Base-by-base conservation (phyloP, 768 basidiomycete genomes). In the Termitomyces sp. region DNA sequence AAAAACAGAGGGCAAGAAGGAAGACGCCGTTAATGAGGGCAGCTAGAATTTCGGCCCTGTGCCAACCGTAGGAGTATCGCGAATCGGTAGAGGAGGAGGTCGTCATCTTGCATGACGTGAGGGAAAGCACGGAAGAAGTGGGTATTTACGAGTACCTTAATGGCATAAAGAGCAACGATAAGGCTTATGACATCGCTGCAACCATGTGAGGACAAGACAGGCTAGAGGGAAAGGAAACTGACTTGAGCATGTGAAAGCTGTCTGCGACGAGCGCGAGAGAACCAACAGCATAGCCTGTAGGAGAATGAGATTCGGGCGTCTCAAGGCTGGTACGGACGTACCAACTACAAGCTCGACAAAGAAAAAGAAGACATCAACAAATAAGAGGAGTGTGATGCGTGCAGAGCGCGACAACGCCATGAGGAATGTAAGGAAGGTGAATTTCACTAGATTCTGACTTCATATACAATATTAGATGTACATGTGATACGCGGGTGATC, bases 171-270 rank as follows among this genome's bases (percentile, higher is more conserved):
- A 2, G 96, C 96, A 51, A 98, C 93, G 55, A 95, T 68, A 57
- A 99, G 75, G 68, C 94, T 96, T 82, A 97, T 82, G 62, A 97
- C 92, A 79, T 99, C 97, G 75, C 96, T 99, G 71, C 49, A 54
- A 51, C 56, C 58, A 10, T 47, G 17, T 45, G n/a, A 56, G 54
- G 32, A 57, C 45, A 53, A 54, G 26, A 30, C 21, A 32, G 26
- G 26, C 21, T 47, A 14, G 46, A 32, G 44, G 28, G 43, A n/a
- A 46, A 45, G 72, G 26, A 45, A n/a, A n/a, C 86, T 58, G 59
- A 95, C 94, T 98, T 98, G 74, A 98, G 85, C 95, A 97, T 98
- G 73, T 98, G 96, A 71, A 98, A 98, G 61, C 89, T 90, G 74
- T 98, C 96, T 10, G 96, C 96, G 49, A 98, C 86, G 52, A 98